phyloP scores from a whole-genome alignment of 495 filamentous ascomycete genomes.

The Xylaria acuta region DNA sequence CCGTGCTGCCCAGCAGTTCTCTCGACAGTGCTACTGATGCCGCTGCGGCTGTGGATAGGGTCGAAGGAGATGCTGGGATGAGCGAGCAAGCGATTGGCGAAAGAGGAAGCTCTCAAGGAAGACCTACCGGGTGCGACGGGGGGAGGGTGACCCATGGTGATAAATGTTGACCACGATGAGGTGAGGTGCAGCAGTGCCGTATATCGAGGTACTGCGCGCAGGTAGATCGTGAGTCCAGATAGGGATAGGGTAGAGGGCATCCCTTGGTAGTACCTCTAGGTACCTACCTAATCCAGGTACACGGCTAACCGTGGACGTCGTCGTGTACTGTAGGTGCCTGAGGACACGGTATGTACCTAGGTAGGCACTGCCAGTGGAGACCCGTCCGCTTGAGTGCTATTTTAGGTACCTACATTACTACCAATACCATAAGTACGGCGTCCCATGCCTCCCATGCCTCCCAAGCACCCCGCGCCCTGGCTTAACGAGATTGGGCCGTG shows the following conservation, averaged over 20 bases:
- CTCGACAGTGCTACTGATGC: background rate
- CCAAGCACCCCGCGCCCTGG: conserved; percentile 11
- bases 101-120: conserved; percentile 29
- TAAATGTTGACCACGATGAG: conserved; percentile 10
- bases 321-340: background rate
- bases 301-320: background rate
- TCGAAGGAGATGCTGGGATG: background rate
- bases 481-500: conserved; percentile 22
- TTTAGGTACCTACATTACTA: conserved; percentile 22
- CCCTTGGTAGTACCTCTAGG: background rate
- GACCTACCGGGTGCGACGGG: conserved; percentile 10
- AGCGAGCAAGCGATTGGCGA: conserved; percentile 24
- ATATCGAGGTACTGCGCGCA: background rate
- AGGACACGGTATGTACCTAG: background rate
- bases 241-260: background rate
- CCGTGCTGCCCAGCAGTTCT: background rate
- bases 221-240: conserved; percentile 6
- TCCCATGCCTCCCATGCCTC: background rate
- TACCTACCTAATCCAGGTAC: conserved; percentile 10
- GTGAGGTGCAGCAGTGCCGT: background rate
- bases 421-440: background rate
- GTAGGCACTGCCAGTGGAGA: conserved; percentile 1
- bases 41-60: background rate
- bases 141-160: conserved; percentile 18
- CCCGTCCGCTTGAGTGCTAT: conserved; percentile 7